Conservation (phyloP, 139 green algal genomes). For the Penium margaritaceum region DNA sequence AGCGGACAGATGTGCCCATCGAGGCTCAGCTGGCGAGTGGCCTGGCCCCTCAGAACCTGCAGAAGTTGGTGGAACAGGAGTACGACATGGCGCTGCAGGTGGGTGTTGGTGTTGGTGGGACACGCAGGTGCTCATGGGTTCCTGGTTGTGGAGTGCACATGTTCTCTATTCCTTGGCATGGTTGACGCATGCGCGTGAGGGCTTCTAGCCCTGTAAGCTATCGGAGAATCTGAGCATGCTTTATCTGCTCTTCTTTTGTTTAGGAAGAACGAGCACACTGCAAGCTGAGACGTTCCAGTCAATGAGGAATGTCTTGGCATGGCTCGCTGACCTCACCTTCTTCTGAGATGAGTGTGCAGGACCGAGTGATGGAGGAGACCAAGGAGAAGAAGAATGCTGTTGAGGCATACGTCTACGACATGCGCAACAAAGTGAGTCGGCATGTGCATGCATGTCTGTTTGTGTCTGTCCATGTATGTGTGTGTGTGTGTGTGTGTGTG, state of each 20-base stretch:
- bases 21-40: slow-evolving; percentile 31
- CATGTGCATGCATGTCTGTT: not conserved
- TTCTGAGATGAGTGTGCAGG: slow-evolving; percentile 62
- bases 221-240: no score
- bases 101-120: no score
- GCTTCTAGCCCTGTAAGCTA: no score
- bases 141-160: no score
- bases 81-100: slow-evolving; percentile 63
- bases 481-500: not conserved
- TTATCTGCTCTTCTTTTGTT: no score
- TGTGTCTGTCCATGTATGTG: not conserved
- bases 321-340: no score
- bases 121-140: no score
- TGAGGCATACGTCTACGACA: slow-evolving; percentile 85
- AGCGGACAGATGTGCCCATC: slow-evolving; percentile 56
- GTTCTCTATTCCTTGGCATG: no score
- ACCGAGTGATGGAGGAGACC: slow-evolving; percentile 87
- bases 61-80: slow-evolving; percentile 58
- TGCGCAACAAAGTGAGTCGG: slow-evolving; percentile 68
- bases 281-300: no score
- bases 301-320: no score
- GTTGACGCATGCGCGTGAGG: no score
- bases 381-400: slow-evolving; percentile 91
- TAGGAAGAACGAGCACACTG: no score
- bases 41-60: slow-evolving; percentile 45